phyloP scores from a whole-genome alignment of 495 filamentous ascomycete species.

The Apodospora peruviana region DNA sequence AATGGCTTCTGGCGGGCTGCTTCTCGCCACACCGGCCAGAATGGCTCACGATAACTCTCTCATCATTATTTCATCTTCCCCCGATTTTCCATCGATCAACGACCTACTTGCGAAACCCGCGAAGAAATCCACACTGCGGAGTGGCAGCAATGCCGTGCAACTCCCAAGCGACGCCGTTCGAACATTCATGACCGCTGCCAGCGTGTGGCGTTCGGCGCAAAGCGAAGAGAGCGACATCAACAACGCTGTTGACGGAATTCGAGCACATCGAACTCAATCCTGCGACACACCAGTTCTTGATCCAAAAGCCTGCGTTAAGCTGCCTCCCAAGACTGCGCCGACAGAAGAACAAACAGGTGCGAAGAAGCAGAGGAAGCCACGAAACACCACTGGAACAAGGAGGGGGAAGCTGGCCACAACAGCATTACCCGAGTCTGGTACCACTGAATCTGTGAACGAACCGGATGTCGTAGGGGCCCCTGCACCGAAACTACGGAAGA shows the following conservation, averaged over 20 bases:
- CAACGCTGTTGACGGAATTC: no score
- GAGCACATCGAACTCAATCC: not conserved
- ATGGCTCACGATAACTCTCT: slow-evolving; percentile 18
- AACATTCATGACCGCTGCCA: slow-evolving; percentile 38
- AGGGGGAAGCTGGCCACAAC: not conserved
- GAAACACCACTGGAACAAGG: not conserved
- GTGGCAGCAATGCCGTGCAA: slow-evolving; percentile 26
- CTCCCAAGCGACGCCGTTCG: slow-evolving; percentile 26
- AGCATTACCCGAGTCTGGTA: not conserved
- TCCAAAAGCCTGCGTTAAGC: not conserved
- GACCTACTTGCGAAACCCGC: slow-evolving; percentile 31
- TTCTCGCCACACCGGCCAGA: slow-evolving; percentile 32
- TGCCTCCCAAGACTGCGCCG: not conserved
- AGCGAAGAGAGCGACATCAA: not conserved
- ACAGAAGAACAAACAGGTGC: not conserved
- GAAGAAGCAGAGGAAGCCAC: not conserved
- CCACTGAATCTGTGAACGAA: not conserved
- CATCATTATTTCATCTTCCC: slow-evolving; percentile 41
- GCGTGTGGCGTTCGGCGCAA: slow-evolving; percentile 20
- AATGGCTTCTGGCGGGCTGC: slow-evolving; percentile 22
- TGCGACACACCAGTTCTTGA: not conserved
- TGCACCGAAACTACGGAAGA: slow-evolving; percentile 6
- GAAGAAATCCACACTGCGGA: slow-evolving; percentile 23
- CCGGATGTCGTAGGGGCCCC: no score
- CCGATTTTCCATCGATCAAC: slow-evolving; percentile 36